Evolutionary conservation across 371 early-diverging fungal genomes (phyloP).

Genomic region (Mortierella sp.): DNA sequence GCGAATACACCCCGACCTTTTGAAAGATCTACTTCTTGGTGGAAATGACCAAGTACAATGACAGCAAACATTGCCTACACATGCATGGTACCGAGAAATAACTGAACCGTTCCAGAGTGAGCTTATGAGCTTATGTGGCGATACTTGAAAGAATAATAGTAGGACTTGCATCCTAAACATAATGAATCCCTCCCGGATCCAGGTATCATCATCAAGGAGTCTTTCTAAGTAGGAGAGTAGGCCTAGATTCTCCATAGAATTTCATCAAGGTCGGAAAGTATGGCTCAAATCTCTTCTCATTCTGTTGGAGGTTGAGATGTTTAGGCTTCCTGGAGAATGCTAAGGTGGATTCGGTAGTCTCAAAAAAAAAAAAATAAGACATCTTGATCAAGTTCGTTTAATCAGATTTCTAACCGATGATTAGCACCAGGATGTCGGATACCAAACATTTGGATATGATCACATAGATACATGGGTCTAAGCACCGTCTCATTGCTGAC

Average conservation of each 20-base stretch:
- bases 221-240: background rate
- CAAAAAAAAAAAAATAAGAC: slow-evolving; percentile 27
- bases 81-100: slow-evolving; percentile 9
- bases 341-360: slow-evolving; percentile 14
- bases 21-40: slow-evolving; percentile 6
- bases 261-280: slow-evolving; percentile 35
- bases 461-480: too few species aligned
- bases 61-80: slow-evolving; percentile 5
- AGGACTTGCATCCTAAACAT: slow-evolving; percentile 20
- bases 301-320: slow-evolving; percentile 1
- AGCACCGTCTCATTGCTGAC: too few species aligned
- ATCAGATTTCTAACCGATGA: slow-evolving; percentile 17
- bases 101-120: slow-evolving; percentile 20
- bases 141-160: slow-evolving; percentile 31
- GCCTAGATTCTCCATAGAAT: slow-evolving; percentile 17
- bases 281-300: slow-evolving; percentile 15
- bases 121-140: background rate
- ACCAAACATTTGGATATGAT: too few species aligned
- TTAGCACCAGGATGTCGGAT: too few species aligned
- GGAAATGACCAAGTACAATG: slow-evolving; percentile 25
- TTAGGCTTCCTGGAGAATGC: slow-evolving; percentile 21
- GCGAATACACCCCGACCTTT: slow-evolving; percentile 19
- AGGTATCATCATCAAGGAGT: background rate
- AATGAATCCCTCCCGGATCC: slow-evolving; percentile 15
- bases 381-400: slow-evolving; percentile 21